Percentiles rank a stretch among this genome's conserved stretches.
Conservation (phyloP, 139 green algal genomes). For the Haematococcus lacustris region DNA sequence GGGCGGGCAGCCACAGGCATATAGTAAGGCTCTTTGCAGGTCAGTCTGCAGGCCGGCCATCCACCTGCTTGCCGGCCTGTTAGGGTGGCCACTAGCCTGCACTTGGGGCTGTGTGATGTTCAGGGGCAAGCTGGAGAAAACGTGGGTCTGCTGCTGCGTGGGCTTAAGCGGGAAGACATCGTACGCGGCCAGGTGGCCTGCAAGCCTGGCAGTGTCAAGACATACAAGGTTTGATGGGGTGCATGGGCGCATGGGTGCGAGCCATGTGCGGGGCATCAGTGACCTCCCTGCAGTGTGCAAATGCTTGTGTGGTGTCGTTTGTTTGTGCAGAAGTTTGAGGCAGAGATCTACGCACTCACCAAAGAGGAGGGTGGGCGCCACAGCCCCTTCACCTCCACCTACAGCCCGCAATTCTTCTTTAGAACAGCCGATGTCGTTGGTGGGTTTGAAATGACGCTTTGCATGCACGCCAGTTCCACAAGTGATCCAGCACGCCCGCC, state of each 20-base stretch:
- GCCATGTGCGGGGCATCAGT: too few relatives aligned
- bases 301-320: too few relatives aligned
- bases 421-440: slow-evolving; percentile 91
- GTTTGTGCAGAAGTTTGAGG: slow-evolving; percentile 65
- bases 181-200: slow-evolving; percentile 81
- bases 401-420: slow-evolving; percentile 98
- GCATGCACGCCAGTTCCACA: too few relatives aligned
- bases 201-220: slow-evolving; percentile 82
- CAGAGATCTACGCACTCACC: slow-evolving; percentile 89
- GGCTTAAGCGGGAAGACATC: slow-evolving; percentile 93
- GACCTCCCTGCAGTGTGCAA: too few relatives aligned
- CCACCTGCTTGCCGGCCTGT: too few relatives aligned
- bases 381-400: slow-evolving; percentile 97
- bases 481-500: too few relatives aligned
- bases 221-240: slow-evolving; percentile 52
- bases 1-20: too few relatives aligned
- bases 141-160: slow-evolving; percentile 89
- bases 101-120: too few relatives aligned
- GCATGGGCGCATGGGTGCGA: too few relatives aligned
- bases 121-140: slow-evolving; percentile 90
- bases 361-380: slow-evolving; percentile 98
- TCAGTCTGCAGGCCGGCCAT: too few relatives aligned
- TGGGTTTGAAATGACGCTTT: slow-evolving; percentile 17
- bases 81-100: too few relatives aligned
- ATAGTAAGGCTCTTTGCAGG: too few relatives aligned